These are phyloP conservation scores for Kluyveromyces nonfermentans DNA, from an alignment of 805 yeast genomes.

Conservation along the genomic window DNA sequence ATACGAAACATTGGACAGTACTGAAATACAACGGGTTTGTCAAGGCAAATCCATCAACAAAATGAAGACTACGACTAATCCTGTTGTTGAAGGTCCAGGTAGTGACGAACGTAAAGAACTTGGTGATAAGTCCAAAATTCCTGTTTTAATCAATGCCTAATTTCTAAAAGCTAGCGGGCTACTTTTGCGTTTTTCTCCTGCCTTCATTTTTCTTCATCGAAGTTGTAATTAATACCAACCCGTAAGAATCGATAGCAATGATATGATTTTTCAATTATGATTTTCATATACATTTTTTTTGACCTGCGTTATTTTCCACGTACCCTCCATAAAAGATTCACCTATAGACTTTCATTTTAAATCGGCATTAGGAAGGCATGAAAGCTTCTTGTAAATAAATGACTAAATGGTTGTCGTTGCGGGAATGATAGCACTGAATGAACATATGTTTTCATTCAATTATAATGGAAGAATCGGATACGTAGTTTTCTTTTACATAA, in stretches of 20 bases:
- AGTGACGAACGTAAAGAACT: conserved; percentile 36
- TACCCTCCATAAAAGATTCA: background rate
- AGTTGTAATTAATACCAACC: background rate
- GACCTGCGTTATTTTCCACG: background rate
- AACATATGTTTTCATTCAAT: background rate
- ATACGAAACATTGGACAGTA: conserved; percentile 87
- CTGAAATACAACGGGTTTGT: conserved; percentile 81
- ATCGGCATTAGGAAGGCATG: background rate
- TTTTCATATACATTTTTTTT: background rate
- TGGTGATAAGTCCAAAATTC: conserved; percentile 27
- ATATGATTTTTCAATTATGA: background rate
- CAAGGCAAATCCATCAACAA: conserved; percentile 68
- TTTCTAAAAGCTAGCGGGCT: background rate
- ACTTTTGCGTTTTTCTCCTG: background rate
- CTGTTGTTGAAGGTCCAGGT: conserved; percentile 53
- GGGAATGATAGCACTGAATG: background rate
- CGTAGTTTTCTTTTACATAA: conserved; percentile 1
- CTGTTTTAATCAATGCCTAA: conserved; percentile 24
- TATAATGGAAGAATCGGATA: background rate
- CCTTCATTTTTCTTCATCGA: conserved; percentile 1
- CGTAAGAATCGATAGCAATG: background rate
- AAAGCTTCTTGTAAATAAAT: background rate
- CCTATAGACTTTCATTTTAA: background rate
- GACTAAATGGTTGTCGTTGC: background rate
- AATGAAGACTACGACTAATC: conserved; percentile 62